Conservation (phyloP, 345 rosid species). For the Sisymbrium altissimum region DNA sequence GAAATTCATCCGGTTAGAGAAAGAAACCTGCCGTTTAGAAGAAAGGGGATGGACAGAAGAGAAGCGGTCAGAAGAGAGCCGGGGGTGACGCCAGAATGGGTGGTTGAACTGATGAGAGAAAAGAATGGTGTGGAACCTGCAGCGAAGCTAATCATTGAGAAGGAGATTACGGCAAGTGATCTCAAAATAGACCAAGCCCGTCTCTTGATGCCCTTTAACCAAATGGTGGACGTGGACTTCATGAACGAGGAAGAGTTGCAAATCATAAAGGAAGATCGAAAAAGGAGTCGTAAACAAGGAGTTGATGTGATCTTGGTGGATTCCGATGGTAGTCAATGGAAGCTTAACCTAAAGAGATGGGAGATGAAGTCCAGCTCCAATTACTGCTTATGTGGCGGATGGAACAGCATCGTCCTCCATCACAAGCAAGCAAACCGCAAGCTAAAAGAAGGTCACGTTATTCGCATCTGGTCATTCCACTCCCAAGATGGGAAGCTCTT, state of each 20-base stretch:
- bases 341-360: conserved; percentile 14
- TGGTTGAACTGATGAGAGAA: not conserved
- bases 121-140: not conserved
- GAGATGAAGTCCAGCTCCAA: not conserved
- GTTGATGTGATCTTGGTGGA: not conserved
- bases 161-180: not conserved
- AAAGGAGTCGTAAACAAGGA: not conserved
- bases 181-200: not conserved
- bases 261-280: not conserved
- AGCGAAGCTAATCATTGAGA: not conserved
- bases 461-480: conserved; percentile 1
- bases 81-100: not conserved
- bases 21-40: not conserved
- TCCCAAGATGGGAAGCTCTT: not conserved
- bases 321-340: not conserved
- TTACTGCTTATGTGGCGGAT: not conserved
- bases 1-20: too few species aligned
- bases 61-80: not conserved
- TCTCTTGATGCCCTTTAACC: not conserved
- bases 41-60: not conserved
- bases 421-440: not conserved
- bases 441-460: rapidly evolving
- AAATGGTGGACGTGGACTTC: not conserved
- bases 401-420: not conserved
- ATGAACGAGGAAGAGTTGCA: not conserved